Conservation (phyloP, 2,329 filamentous ascomycete species). For the Hymenoscyphus linearis region DNA sequence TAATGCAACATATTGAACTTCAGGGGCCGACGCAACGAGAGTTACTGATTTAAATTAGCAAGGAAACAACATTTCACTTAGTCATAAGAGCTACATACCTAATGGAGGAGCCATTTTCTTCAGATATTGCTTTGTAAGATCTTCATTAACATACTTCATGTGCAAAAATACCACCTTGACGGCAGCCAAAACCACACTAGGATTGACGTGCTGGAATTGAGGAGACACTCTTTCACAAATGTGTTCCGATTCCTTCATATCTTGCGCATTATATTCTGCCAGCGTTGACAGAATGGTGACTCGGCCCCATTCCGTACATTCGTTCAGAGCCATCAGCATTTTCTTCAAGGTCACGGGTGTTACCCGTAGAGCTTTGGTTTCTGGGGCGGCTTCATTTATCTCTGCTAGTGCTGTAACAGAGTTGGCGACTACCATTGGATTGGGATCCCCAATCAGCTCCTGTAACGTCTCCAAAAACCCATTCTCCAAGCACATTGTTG, state of each 20-base stretch:
- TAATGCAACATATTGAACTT: slow-evolving; percentile 96
- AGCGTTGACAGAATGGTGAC: slow-evolving; percentile 89
- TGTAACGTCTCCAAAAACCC: slow-evolving; percentile 91
- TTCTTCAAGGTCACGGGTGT: slow-evolving; percentile 85
- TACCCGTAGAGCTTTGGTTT: slow-evolving; percentile 81
- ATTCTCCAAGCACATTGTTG: slow-evolving; percentile 88
- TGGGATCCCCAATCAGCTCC: slow-evolving; percentile 93
- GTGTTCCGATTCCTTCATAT: slow-evolving; percentile 94
- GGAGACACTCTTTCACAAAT: slow-evolving; percentile 95
- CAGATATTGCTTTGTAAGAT: slow-evolving; percentile 77
- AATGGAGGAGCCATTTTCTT: slow-evolving; percentile 99
- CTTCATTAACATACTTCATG: slow-evolving; percentile 77
- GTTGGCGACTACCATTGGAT: slow-evolving; percentile 98
- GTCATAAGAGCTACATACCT: slow-evolving; percentile 48
- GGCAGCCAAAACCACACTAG: slow-evolving; percentile 92
- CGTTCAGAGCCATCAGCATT: slow-evolving; percentile 90
- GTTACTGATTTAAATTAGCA: slow-evolving; percentile 58
- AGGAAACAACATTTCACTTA: neutral
- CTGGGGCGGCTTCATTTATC: slow-evolving; percentile 83
- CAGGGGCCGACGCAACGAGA: slow-evolving; percentile 87
- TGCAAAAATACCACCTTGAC: slow-evolving; percentile 97
- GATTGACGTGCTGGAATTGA: slow-evolving; percentile 98
- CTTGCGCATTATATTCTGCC: slow-evolving; percentile 79
- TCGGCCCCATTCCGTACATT: slow-evolving; percentile 97
- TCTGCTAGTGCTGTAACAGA: slow-evolving; percentile 90